Evolutionary conservation across 306 rosid genomes (phyloP).

Genomic region (Ormosia emarginata): DNA sequence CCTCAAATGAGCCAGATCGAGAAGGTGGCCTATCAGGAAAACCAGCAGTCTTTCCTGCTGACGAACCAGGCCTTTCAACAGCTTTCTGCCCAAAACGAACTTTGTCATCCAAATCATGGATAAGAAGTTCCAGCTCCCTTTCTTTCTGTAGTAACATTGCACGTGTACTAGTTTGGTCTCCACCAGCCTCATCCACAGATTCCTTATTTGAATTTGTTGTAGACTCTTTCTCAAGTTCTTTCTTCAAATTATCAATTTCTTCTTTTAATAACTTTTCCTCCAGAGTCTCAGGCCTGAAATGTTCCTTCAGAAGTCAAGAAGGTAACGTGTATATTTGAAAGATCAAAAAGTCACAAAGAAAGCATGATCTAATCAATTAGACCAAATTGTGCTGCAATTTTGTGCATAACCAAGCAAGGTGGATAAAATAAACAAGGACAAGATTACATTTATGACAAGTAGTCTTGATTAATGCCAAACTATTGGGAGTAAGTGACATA

Average conservation of each 20-base stretch:
- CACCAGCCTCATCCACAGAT: constrained; percentile 46
- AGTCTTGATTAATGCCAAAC: background rate
- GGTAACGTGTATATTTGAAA: constrained; percentile 20
- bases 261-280: constrained; percentile 78
- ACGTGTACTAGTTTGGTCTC: constrained; percentile 31
- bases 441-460: background rate
- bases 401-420: background rate
- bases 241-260: constrained; percentile 67
- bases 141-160: constrained; percentile 48
- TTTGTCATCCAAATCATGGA: constrained; percentile 79
- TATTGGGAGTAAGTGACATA: background rate
- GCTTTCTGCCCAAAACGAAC: constrained; percentile 93
- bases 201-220: constrained; percentile 37
- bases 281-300: constrained; percentile 73
- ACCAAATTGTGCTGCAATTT: background rate
- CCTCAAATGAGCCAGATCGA: constrained; percentile 74
- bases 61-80: constrained; percentile 82
- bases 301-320: constrained; percentile 30
- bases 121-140: constrained; percentile 64
- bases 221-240: constrained; percentile 59
- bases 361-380: background rate
- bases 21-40: constrained; percentile 69
- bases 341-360: constrained; percentile 22
- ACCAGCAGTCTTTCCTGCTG: constrained; percentile 54
- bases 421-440: constrained; percentile 8